A percentile compares a stretch with the other conserved stretches of the same genome.
Evolutionary conservation across 768 basidiomycete genomes (phyloP).

Genomic region (Amyloporia xantha): DNA sequence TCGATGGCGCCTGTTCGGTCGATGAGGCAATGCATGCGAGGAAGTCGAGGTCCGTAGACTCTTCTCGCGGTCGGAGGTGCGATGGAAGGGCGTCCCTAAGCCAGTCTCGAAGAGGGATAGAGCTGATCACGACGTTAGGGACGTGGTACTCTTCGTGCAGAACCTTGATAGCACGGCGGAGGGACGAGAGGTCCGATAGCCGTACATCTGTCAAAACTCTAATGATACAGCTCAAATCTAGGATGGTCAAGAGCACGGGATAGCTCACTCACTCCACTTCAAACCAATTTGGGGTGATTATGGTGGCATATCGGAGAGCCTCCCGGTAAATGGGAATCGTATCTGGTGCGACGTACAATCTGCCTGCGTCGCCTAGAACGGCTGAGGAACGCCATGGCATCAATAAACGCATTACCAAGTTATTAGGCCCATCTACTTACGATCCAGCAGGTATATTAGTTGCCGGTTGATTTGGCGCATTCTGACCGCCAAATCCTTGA

Average conservation of each 20-base stretch:
- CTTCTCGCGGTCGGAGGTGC: constrained; percentile 26
- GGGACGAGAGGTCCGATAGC: constrained; percentile 59
- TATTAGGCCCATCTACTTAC: constrained; percentile 53
- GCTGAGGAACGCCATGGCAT: too few species aligned
- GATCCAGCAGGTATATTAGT: constrained; percentile 86
- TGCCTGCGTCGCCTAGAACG: constrained; percentile 90
- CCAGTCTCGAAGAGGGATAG: constrained; percentile 66
- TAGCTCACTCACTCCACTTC: constrained; percentile 75
- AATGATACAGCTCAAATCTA: background rate
- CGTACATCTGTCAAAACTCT: constrained; percentile 73
- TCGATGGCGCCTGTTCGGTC: constrained; percentile 24
- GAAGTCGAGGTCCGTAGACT: constrained; percentile 32
- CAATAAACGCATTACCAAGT: too few species aligned
- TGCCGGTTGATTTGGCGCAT: constrained; percentile 51
- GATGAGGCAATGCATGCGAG: constrained; percentile 83
- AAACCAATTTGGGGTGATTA: constrained; percentile 98
- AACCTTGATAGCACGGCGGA: constrained; percentile 59
- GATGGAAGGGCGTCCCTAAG: constrained; percentile 49
- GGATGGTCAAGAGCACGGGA: constrained; percentile 2
- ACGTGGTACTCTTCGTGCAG: constrained; percentile 75
- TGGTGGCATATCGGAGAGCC: constrained; percentile 76
- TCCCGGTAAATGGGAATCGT: constrained; percentile 82
- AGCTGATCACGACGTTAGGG: constrained; percentile 87
- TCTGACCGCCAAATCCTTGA: constrained; percentile 54
- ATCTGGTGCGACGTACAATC: constrained; percentile 80